These are phyloP conservation scores for Trametes cingulata DNA, from an alignment of 768 basidiomycete genomes.

Conservation along the genomic window DNA sequence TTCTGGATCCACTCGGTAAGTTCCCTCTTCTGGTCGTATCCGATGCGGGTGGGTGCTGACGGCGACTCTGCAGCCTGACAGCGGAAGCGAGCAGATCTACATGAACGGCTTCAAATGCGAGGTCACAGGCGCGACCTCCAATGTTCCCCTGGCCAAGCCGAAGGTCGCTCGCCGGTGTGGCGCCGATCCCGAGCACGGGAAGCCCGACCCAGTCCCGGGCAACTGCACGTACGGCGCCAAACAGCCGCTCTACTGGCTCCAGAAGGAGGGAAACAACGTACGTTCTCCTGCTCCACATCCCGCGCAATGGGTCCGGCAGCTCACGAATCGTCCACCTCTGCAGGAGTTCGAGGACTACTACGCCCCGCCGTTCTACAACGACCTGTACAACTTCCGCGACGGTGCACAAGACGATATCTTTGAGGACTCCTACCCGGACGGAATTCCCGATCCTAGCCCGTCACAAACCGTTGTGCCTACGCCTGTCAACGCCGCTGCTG, in stretches of 20 bases:
- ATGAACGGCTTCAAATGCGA: slow-evolving; percentile 78
- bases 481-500: slow-evolving; percentile 16
- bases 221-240: slow-evolving; percentile 78
- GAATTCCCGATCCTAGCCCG: slow-evolving; percentile 28
- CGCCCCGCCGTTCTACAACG: slow-evolving; percentile 67
- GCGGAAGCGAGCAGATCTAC: slow-evolving; percentile 68
- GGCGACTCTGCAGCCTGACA: slow-evolving; percentile 38
- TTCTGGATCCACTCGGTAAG: slow-evolving; percentile 70
- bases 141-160: slow-evolving; percentile 51
- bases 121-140: slow-evolving; percentile 53
- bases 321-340: background rate
- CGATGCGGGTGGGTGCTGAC: background rate
- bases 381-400: slow-evolving; percentile 68
- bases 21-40: background rate
- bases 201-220: slow-evolving; percentile 43
- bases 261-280: slow-evolving; percentile 62
- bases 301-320: no score
- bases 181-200: slow-evolving; percentile 50
- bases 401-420: slow-evolving; percentile 79
- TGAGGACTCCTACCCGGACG: slow-evolving; percentile 49
- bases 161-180: slow-evolving; percentile 66
- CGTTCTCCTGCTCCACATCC: slow-evolving; percentile 22
- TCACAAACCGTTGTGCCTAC: slow-evolving; percentile 31
- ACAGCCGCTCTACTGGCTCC: slow-evolving; percentile 70
- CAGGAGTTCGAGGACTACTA: slow-evolving; percentile 67